Conservation (phyloP, 1,139 yeast genomes). For the Geotrichum candidum region DNA sequence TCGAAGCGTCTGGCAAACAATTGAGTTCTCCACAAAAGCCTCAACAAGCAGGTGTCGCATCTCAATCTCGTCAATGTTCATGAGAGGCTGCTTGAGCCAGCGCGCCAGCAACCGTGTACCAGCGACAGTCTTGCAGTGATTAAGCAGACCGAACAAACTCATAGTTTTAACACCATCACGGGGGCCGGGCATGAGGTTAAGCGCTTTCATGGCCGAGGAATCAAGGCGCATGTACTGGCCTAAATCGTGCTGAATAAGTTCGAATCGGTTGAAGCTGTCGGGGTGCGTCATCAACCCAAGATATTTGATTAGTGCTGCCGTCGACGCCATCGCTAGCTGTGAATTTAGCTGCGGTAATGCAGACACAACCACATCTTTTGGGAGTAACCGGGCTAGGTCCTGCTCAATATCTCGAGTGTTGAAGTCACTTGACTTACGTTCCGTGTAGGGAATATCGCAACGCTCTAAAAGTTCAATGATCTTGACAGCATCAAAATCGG, state of each 20-base stretch:
- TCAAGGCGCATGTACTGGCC: conserved; percentile 81
- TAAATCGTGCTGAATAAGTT: conserved; percentile 61
- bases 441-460: conserved; percentile 67
- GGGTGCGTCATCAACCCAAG: conserved; percentile 55
- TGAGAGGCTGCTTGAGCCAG: conserved; percentile 93
- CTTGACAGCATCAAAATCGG: conserved; percentile 36
- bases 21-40: conserved; percentile 56
- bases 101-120: conserved; percentile 83
- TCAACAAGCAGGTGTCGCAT: conserved; percentile 72
- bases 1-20: conserved; percentile 59
- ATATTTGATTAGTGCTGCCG: conserved; percentile 57
- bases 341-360: conserved; percentile 54
- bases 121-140: conserved; percentile 79
- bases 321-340: conserved; percentile 46
- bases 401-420: conserved; percentile 59
- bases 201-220: conserved; percentile 80
- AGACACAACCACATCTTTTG: conserved; percentile 44
- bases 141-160: conserved; percentile 74
- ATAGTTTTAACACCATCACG: conserved; percentile 47
- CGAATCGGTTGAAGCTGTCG: conserved; percentile 44
- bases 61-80: conserved; percentile 52
- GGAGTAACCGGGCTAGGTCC: conserved; percentile 62
- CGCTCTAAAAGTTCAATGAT: conserved; percentile 54
- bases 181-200: conserved; percentile 71
- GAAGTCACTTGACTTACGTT: conserved; percentile 53